These are phyloP conservation scores for Epichloe aotearoae DNA, from an alignment of 2,329 filamentous ascomycete genomes.

Conservation along the genomic window DNA sequence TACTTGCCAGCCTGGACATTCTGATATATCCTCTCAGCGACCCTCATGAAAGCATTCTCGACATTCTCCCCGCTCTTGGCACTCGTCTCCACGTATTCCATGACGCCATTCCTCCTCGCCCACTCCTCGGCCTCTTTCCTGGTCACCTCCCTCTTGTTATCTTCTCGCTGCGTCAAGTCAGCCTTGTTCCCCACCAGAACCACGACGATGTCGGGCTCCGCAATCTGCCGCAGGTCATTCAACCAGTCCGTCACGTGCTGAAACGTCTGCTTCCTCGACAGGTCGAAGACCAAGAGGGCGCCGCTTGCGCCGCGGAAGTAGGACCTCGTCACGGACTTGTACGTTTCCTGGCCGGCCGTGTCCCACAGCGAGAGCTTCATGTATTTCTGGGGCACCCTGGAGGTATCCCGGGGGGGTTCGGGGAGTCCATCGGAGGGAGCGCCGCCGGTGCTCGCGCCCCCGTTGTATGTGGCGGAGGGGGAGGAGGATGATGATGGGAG, in stretches of 20 bases:
- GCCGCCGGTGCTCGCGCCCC: background rate
- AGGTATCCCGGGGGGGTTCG: slow-evolving; percentile 35
- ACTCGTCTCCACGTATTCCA: slow-evolving; percentile 91
- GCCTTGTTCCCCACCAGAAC: slow-evolving; percentile 92
- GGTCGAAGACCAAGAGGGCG: slow-evolving; percentile 83
- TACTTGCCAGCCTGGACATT: slow-evolving; percentile 95
- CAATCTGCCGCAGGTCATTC: slow-evolving; percentile 84
- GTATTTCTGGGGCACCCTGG: slow-evolving; percentile 45
- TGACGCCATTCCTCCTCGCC: slow-evolving; percentile 72
- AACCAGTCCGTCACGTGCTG: slow-evolving; percentile 85
- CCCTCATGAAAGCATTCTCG: slow-evolving; percentile 82
- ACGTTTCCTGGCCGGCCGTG: slow-evolving; percentile 92
- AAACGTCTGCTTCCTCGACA: slow-evolving; percentile 75
- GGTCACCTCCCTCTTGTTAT: slow-evolving; percentile 67
- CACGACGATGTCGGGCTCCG: slow-evolving; percentile 89
- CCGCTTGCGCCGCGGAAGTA: slow-evolving; percentile 73
- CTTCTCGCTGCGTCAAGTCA: slow-evolving; percentile 50
- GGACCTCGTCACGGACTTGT: slow-evolving; percentile 88
- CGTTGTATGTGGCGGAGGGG: slow-evolving; percentile 5
- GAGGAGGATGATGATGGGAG: slow-evolving; percentile 10
- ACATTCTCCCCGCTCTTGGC: slow-evolving; percentile 94
- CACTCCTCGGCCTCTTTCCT: slow-evolving; percentile 76
- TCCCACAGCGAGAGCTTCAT: slow-evolving; percentile 96
- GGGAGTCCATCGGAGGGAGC: slow-evolving; percentile 30
- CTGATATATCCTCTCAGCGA: slow-evolving; percentile 89